Evolutionary conservation across 1,284 basidiomycete species (phyloP).

Genomic region (Cutaneotrichosporon dermatis): DNA sequence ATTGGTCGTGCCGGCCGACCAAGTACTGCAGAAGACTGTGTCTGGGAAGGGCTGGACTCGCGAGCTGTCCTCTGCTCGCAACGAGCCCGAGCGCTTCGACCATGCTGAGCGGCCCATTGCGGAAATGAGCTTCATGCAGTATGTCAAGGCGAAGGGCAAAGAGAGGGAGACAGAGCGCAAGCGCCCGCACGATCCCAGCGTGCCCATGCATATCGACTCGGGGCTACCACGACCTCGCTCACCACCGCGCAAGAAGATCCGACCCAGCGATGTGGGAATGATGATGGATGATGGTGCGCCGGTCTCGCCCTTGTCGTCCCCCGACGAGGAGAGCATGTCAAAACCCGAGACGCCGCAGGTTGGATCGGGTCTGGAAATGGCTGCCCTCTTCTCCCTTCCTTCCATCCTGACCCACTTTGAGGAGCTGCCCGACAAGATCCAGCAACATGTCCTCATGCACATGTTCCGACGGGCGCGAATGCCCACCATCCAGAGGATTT

Average conservation of each 20-base stretch:
- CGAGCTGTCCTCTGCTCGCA: conserved; percentile 15
- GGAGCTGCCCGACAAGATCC: conserved; percentile 43
- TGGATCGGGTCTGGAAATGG: conserved; percentile 41
- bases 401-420: conserved; percentile 43
- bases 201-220: conserved; percentile 1
- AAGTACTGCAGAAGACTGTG: background rate
- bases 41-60: conserved; percentile 27
- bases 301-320: conserved; percentile 35
- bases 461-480: conserved; percentile 44
- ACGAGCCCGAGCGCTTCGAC: conserved; percentile 15
- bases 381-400: conserved; percentile 44
- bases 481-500: conserved; percentile 45
- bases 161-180: conserved; percentile 37
- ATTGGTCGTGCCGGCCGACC: conserved; percentile 7
- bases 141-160: conserved; percentile 24
- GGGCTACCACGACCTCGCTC: conserved; percentile 7
- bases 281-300: conserved; percentile 1
- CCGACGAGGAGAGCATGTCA: conserved; percentile 24
- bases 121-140: conserved; percentile 24
- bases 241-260: conserved; percentile 43
- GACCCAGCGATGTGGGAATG: conserved; percentile 20
- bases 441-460: conserved; percentile 49
- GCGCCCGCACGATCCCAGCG: conserved; percentile 25
- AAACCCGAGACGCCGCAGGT: conserved; percentile 12
- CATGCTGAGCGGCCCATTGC: background rate